Conservation (phyloP, 306 rosid genomes). For the Trifolium dubium region DNA sequence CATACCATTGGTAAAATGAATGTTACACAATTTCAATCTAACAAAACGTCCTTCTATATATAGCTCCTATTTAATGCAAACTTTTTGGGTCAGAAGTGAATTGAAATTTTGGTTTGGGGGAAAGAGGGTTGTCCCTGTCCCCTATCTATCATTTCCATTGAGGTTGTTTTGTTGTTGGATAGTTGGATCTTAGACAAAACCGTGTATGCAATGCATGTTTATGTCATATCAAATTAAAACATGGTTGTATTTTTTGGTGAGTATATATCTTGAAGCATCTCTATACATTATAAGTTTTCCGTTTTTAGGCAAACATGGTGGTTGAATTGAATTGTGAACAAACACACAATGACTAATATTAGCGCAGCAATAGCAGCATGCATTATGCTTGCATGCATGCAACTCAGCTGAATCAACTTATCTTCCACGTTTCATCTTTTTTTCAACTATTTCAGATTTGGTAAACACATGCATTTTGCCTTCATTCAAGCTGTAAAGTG, state of each 20-base stretch:
- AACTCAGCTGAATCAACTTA: constrained; percentile 3
- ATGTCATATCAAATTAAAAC: constrained; percentile 28
- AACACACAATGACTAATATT: constrained; percentile 23
- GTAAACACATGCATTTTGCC: background rate
- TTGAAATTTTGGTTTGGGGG: background rate
- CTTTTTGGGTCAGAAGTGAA: background rate
- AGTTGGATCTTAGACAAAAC: constrained; percentile 21
- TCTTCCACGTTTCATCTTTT: constrained; percentile 43
- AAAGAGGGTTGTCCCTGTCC: constrained; percentile 4
- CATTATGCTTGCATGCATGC: constrained; percentile 11
- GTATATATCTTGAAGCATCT: constrained; percentile 1
- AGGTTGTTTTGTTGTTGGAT: background rate
- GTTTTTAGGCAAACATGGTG: constrained; percentile 39
- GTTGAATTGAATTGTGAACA: constrained; percentile 46
- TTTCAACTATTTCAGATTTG: background rate
- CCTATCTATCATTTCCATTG: constrained; percentile 9
- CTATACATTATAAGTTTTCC: background rate
- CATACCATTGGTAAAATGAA: constrained; percentile 1
- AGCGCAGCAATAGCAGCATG: constrained; percentile 23
- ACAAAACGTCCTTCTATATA: background rate
- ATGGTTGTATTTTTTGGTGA: background rate
- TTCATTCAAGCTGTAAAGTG: constrained; percentile 12
- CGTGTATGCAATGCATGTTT: constrained; percentile 10
- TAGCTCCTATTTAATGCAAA: background rate
- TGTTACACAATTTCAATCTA: background rate